Evolutionary conservation across 305 asterid genomes (phyloP).

Genomic region (Withania somnifera): DNA sequence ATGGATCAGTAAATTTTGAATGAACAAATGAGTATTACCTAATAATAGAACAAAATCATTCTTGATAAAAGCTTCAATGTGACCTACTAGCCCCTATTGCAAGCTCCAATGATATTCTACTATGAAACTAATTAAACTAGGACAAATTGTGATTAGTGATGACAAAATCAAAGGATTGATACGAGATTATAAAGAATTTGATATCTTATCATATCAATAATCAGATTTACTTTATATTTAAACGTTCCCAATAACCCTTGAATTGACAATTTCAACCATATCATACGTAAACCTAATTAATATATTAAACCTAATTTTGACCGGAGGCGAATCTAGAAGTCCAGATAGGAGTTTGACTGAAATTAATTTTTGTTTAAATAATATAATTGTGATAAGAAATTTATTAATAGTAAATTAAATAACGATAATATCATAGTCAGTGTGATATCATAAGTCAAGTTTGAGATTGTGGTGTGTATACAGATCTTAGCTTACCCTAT

Average conservation of each 20-base stretch:
- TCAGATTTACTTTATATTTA: background rate
- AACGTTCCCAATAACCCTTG: background rate
- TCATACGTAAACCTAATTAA: background rate
- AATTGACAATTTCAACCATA: background rate
- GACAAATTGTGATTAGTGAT: background rate
- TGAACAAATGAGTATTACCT: background rate
- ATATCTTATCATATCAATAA: background rate
- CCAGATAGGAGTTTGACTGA: background rate
- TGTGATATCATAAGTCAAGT: too few relatives aligned
- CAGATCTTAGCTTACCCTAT: too few relatives aligned
- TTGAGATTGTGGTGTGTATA: too few relatives aligned
- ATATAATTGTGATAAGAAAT: background rate
- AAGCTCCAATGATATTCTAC: background rate
- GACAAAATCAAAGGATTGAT: background rate
- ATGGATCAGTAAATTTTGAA: background rate
- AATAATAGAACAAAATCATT: background rate
- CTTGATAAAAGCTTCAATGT: background rate
- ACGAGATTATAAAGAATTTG: background rate
- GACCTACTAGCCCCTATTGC: background rate
- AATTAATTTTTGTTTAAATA: background rate
- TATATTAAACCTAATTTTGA: constrained; percentile 6
- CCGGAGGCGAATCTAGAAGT: background rate
- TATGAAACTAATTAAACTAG: background rate
- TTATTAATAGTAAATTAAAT: too few relatives aligned
- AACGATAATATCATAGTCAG: too few relatives aligned